phyloP scores from a whole-genome alignment of 78 protist genomes.

The Bodo saltans region DNA sequence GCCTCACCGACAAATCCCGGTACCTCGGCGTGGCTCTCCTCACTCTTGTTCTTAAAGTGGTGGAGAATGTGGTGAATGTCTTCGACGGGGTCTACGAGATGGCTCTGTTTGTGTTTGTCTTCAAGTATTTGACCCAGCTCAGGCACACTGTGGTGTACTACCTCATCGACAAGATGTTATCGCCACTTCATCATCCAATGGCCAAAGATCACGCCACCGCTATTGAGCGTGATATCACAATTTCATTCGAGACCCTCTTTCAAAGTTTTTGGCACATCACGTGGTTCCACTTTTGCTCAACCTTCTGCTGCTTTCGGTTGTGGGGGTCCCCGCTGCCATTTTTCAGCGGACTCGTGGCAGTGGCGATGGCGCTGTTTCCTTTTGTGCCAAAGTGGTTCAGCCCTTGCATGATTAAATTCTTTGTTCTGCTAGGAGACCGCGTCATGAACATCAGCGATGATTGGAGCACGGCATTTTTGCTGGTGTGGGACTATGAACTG shows the following conservation, averaged over 20 bases:
- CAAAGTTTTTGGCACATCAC: background rate
- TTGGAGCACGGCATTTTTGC: too few species aligned
- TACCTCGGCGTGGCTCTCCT: background rate
- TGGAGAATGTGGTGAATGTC: background rate
- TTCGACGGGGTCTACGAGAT: background rate
- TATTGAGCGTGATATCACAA: background rate
- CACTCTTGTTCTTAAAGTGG: background rate
- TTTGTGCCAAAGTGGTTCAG: too few species aligned
- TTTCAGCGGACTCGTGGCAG: too few species aligned
- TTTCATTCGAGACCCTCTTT: background rate
- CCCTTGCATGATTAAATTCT: too few species aligned
- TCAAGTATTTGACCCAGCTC: background rate
- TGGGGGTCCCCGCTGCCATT: too few species aligned
- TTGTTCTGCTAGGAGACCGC: too few species aligned
- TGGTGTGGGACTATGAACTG: too few species aligned
- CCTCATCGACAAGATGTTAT: background rate
- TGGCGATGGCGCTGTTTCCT: too few species aligned
- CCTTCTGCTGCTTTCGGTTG: too few species aligned
- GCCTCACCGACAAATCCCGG: too few species aligned
- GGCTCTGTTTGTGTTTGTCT: background rate
- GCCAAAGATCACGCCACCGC: background rate
- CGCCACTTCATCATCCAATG: background rate
- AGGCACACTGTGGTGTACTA: background rate
- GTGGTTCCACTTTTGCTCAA: background rate
- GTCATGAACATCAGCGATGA: too few species aligned